phyloP scores from a whole-genome alignment of 108 stramenopile species.

The Pseudonitzschia pungens region DNA sequence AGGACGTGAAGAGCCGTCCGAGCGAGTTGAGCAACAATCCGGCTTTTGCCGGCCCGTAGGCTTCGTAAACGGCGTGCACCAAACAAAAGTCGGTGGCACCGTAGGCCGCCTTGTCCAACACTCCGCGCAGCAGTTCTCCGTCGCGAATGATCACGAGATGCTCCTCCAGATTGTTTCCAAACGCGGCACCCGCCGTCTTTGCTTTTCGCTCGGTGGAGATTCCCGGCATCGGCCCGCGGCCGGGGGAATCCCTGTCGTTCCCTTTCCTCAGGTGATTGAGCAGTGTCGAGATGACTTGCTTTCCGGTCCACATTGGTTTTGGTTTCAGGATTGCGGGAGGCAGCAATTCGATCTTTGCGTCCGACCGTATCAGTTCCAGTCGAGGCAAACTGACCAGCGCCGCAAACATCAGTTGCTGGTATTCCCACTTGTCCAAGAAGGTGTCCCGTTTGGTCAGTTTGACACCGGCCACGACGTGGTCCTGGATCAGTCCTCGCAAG shows the following conservation, averaged over 20 bases:
- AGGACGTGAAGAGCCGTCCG: constrained; percentile 95
- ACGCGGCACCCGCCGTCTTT: constrained; percentile 88
- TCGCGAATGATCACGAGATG: constrained; percentile 90
- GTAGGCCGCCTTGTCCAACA: constrained; percentile 97
- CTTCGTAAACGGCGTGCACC: constrained; percentile 96
- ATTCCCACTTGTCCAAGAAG: constrained; percentile 91
- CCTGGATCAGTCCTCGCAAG: constrained; percentile 98
- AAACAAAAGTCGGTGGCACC: constrained; percentile 92
- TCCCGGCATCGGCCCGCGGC: constrained; percentile 59
- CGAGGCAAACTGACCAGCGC: constrained; percentile 88
- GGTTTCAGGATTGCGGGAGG: constrained; percentile 97
- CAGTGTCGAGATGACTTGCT: constrained; percentile 93
- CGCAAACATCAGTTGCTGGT: constrained; percentile 94
- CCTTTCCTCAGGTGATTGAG: constrained; percentile 78
- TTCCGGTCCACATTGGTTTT: constrained; percentile 92
- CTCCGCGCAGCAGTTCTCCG: constrained; percentile 91
- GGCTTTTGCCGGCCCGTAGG: constrained; percentile 92
- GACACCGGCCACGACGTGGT: constrained; percentile 97
- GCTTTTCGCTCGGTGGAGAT: constrained; percentile 90
- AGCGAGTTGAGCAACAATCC: constrained; percentile 87
- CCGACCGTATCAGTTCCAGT: constrained; percentile 79
- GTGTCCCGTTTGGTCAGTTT: constrained; percentile 93
- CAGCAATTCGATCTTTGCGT: constrained; percentile 77
- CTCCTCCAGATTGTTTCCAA: constrained; percentile 87
- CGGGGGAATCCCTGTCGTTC: constrained; percentile 61